A percentile compares a stretch with the other conserved stretches of the same genome.
These are phyloP conservation scores for Rhodotorula sp. DNA, from an alignment of 1,284 basidiomycete genomes.

Conservation along the genomic window DNA sequence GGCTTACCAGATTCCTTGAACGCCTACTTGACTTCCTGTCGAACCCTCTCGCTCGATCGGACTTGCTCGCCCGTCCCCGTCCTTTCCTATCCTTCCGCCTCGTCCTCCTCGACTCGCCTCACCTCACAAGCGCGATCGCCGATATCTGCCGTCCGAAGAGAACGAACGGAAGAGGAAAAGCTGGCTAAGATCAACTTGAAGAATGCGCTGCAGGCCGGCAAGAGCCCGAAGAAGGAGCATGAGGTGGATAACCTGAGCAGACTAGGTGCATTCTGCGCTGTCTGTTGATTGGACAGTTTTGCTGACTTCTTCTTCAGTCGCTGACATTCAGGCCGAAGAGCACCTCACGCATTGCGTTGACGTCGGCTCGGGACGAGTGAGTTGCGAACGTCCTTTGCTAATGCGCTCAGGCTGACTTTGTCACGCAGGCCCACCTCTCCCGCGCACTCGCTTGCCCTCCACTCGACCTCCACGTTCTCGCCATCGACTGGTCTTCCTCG, in stretches of 20 bases:
- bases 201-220: slow-evolving; percentile 17
- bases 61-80: slow-evolving; percentile 24
- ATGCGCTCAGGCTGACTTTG: no score
- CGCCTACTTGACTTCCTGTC: slow-evolving; percentile 11
- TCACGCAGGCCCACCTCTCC: slow-evolving; percentile 33
- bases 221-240: slow-evolving; percentile 36
- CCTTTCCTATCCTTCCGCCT: slow-evolving; percentile 11
- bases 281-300: neutral
- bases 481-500: slow-evolving; percentile 35
- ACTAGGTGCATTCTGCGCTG: neutral
- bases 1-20: slow-evolving; percentile 10
- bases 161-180: neutral
- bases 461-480: slow-evolving; percentile 36
- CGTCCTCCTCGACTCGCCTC: neutral
- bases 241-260: slow-evolving; percentile 23
- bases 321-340: slow-evolving; percentile 4
- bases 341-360: slow-evolving; percentile 27
- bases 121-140: neutral
- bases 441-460: slow-evolving; percentile 29
- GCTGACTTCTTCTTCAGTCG: neutral
- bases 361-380: slow-evolving; percentile 36
- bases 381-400: neutral
- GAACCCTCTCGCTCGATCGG: slow-evolving; percentile 28
- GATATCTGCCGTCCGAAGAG: neutral
- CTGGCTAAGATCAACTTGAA: slow-evolving; percentile 8